Conservation (phyloP, 1,284 basidiomycete genomes). For the Malassezia nana region DNA sequence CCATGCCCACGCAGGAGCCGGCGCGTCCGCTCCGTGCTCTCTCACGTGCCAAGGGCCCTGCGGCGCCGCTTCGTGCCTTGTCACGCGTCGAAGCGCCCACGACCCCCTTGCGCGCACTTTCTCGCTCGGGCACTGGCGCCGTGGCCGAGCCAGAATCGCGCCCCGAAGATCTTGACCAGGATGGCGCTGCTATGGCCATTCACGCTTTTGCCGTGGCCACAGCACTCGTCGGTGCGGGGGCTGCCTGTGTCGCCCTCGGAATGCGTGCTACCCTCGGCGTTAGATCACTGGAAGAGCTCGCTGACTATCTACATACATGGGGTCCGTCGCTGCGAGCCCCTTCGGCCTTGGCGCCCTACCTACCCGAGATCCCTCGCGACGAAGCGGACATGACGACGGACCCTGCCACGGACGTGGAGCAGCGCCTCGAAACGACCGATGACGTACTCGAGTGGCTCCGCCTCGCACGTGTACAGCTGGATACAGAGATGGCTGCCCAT, state of each 20-base stretch:
- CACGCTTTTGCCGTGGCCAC: slow-evolving; percentile 14
- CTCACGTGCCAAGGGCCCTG: neutral
- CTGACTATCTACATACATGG: slow-evolving; percentile 8
- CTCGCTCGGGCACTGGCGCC: neutral
- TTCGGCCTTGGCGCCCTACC: neutral
- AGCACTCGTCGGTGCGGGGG: slow-evolving; percentile 5
- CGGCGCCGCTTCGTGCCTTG: neutral
- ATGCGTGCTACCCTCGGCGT: slow-evolving; percentile 8
- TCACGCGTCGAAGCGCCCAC: neutral
- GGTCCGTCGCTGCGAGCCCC: slow-evolving; percentile 4
- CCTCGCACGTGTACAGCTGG: slow-evolving; percentile 11
- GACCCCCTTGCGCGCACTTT: neutral
- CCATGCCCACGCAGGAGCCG: neutral
- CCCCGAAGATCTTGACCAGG: neutral
- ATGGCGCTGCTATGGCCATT: slow-evolving; percentile 4
- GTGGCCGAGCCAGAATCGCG: neutral
- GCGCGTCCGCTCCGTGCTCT: neutral
- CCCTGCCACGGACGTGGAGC: neutral
- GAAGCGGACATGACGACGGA: neutral
- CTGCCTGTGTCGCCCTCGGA: neutral
- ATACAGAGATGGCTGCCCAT: slow-evolving; percentile 9
- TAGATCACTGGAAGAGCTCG: slow-evolving; percentile 10
- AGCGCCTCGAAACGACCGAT: slow-evolving; percentile 2
- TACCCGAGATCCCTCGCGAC: neutral
- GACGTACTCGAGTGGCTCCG: slow-evolving; percentile 11